Evolutionary conservation across 2,329 filamentous ascomycete genomes (phyloP), one percentile per base, ranked within the genome.

Genomic region (Botrytis galanthina): DNA sequence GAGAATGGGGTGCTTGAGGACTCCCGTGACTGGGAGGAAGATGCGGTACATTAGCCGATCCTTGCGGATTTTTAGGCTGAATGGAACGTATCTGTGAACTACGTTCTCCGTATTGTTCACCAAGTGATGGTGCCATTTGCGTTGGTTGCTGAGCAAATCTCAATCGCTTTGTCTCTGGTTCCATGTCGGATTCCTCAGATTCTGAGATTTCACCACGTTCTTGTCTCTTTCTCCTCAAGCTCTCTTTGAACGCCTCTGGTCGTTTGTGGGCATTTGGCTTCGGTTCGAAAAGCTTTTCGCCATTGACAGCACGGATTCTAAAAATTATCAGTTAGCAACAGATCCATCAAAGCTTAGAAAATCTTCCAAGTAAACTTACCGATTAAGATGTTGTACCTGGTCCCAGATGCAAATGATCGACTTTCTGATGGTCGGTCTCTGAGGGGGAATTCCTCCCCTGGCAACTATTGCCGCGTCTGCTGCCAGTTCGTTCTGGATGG

Each of bases 281-380:
- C 0, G 22, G 35, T 1, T 42, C 26, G 22, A 62, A 62, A 2
- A 39, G 35, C 26, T n/a, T 39, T 5, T 42, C 60, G 8, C 60
- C 60, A 18, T 10, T 62, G 6, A 7, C 14, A 18, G 26, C 3
- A 42, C 60, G 60, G 0, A 62, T 7, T 20, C 59, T 61, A 61
- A 1, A 9, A 16, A 39, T 12, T n/a, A 1, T 18, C 10, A 39
- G 22, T 61, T 8, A 61, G 22, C 22, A 16, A 61, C 9, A 26
- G 0, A 61, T 37, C 4, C 20, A 39, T 37, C 10, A 9, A 39
- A 3, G 10, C 10, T 26, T 12, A 37, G 12, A 37, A 4, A 9
- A 1, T 0, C 4, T 0, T 22, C 8, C 0, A 12, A 4, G 22
- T 0, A 0, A 9, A 39, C 59, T 39, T 18, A 61, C 59, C 37